Evolutionary conservation across 1,139 yeast genomes (phyloP).

Genomic region (Sugiyamaella pinicola): DNA sequence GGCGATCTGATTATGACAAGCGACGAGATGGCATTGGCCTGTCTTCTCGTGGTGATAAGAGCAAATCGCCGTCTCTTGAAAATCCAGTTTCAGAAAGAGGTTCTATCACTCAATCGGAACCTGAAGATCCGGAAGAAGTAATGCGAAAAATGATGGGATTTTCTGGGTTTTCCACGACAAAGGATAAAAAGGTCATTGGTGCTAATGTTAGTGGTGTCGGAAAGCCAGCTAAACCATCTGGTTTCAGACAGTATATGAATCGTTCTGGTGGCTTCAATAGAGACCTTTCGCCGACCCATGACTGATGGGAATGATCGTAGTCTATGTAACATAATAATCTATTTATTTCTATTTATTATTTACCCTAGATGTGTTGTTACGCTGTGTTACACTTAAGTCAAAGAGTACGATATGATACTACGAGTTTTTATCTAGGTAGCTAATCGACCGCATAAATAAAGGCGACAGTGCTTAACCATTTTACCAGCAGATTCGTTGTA

Average conservation of each 20-base stretch:
- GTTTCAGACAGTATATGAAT: conserved; percentile 70
- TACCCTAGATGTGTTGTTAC: background rate
- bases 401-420: background rate
- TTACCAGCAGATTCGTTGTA: too few species aligned
- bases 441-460: too few species aligned
- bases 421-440: too few species aligned
- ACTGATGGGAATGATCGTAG: conserved; percentile 3
- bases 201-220: conserved; percentile 51
- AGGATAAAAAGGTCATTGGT: conserved; percentile 55
- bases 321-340: background rate
- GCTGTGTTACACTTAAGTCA: background rate
- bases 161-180: conserved; percentile 60
- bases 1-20: background rate
- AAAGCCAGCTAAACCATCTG: conserved; percentile 47
- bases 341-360: background rate
- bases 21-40: conserved; percentile 1
- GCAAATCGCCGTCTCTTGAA: background rate
- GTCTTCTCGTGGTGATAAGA: too few species aligned
- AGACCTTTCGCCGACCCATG: conserved; percentile 53
- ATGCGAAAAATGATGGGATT: conserved; percentile 63
- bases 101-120: background rate
- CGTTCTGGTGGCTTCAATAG: conserved; percentile 63
- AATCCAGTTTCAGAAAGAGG: background rate
- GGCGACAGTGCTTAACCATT: too few species aligned
- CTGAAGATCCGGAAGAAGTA: conserved; percentile 29